Percentiles rank a stretch among this genome's conserved stretches.
Conservation (phyloP, 768 basidiomycete genomes). For the Tephrocybe sp. region DNA sequence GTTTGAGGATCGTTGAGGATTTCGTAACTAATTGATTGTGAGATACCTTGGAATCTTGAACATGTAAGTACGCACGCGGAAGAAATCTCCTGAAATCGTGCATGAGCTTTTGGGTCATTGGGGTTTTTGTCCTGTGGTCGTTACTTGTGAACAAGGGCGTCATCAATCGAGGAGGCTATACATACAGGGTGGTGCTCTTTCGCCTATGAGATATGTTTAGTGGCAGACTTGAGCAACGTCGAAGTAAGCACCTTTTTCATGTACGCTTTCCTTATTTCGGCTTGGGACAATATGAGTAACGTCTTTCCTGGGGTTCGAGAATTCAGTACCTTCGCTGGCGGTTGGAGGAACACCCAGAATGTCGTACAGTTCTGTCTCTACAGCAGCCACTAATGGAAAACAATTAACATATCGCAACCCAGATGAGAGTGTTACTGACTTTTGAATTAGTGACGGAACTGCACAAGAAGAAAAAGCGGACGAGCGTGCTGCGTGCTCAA, state of each 20-base stretch:
- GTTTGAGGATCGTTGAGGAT: conserved; percentile 69
- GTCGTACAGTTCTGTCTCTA: conserved; percentile 84
- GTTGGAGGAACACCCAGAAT: conserved; percentile 69
- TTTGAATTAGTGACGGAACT: not conserved
- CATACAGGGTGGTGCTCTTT: conserved; percentile 83
- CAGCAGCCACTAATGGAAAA: conserved; percentile 51
- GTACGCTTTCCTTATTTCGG: conserved; percentile 93
- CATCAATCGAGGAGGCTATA: conserved; percentile 1
- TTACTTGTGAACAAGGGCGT: conserved; percentile 1
- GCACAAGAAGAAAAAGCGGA: conserved; percentile 1
- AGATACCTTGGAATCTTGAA: conserved; percentile 2
- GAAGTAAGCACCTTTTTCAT: conserved; percentile 70
- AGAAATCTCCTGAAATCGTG: conserved; percentile 86
- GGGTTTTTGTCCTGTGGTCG: conserved; percentile 81
- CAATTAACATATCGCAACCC: not conserved
- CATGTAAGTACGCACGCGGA: conserved; percentile 62
- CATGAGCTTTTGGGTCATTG: conserved; percentile 79
- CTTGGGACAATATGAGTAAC: conserved; percentile 34
- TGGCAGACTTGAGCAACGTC: conserved; percentile 13
- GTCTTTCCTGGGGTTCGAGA: conserved; percentile 2
- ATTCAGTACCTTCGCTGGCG: conserved; percentile 64
- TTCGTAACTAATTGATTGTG: conserved; percentile 60
- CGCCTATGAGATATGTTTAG: conserved; percentile 49
- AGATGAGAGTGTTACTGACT: conserved; percentile 1
- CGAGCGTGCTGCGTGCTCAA: too few relatives aligned